These are phyloP conservation scores for Anaeromyces robustus DNA, from an alignment of 192 early-diverging fungal species.

Conservation along the genomic window DNA sequence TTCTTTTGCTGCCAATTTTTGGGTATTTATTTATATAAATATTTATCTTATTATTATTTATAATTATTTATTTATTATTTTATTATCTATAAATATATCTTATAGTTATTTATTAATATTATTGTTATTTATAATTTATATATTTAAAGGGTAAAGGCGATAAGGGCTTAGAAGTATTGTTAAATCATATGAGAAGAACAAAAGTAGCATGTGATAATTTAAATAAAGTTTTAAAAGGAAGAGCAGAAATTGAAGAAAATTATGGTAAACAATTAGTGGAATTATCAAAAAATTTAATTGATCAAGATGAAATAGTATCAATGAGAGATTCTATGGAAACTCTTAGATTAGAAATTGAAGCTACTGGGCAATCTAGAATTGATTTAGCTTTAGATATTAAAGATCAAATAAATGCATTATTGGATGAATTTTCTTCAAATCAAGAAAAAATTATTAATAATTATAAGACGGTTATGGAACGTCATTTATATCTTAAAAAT, in stretches of 20 bases:
- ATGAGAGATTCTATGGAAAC: slow-evolving; percentile 29
- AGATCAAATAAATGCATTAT: slow-evolving; percentile 4
- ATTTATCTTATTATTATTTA: no score
- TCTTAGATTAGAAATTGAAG: slow-evolving; percentile 25
- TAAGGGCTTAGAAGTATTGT: not conserved
- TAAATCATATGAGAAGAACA: not conserved
- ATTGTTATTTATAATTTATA: not conserved
- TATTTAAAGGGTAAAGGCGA: not conserved
- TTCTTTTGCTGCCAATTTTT: not conserved
- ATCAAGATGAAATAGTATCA: slow-evolving; percentile 35
- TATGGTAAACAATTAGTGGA: slow-evolving; percentile 30
- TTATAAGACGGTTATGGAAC: slow-evolving; percentile 24
- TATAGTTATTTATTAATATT: not conserved
- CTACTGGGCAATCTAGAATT: slow-evolving; percentile 17
- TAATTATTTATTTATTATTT: no score
- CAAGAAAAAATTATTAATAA: not conserved
- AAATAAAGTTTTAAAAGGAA: not conserved
- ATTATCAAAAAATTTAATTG: slow-evolving; percentile 27
- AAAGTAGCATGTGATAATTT: not conserved
- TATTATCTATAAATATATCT: no score
- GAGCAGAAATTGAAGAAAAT: slow-evolving; percentile 30
- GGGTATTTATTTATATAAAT: not conserved
- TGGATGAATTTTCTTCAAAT: not conserved
- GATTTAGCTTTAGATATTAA: slow-evolving; percentile 29
- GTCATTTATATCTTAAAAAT: slow-evolving; percentile 22